Base-by-base conservation (phyloP, 108 stramenopile species). In the Fragilaria radians region DNA sequence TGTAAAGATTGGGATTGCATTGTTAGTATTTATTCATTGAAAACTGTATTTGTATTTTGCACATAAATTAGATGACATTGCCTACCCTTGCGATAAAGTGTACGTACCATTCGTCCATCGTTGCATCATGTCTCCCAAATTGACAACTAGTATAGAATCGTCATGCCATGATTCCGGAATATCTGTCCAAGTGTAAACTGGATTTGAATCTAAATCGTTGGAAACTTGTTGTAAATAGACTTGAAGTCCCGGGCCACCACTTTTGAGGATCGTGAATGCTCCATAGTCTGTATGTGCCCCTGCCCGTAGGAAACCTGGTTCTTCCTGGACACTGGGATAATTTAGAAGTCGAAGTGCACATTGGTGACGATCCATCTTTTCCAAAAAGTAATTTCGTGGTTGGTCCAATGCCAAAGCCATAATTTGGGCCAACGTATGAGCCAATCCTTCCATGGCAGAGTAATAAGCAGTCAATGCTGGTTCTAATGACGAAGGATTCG, bases 71-170 rank as follows among this genome's bases (percentile, higher is more conserved):
- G 9, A 52, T 52, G 11, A 19, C 54, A 60, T 61, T 25, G 25
- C 21, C 1, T 31, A 61, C 28, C 17, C 1, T 50, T 25, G 7
- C 32, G 42, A 7, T 46, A 28, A 5, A 31, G 26, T 29, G 23
- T 46, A 33, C 33, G 42, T 54, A 66, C 81, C 82, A 67, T 95
- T 90, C 0, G 94, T 92, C 94, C 94, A 95, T 60, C 85, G 49
- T 46, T 75, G 74, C 90, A 91, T 91, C 55, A 95, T 63, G 70
- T 95, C 94, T 22, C 94, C 94, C n/a, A 95, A 51, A 65, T 95
- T 95, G 57, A 95, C 76, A 29, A 91, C 73, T 29, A 95, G 89
- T 36, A 73, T 72, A 48, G 69, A 77, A 2, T 52, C 32, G 0
- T 63, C 47, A 42, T 7, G 14, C 11, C 14, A 7, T 3, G 83